These are phyloP conservation scores for Crassisporium funariophilum DNA, from an alignment of 768 basidiomycete species.

Conservation along the genomic window DNA sequence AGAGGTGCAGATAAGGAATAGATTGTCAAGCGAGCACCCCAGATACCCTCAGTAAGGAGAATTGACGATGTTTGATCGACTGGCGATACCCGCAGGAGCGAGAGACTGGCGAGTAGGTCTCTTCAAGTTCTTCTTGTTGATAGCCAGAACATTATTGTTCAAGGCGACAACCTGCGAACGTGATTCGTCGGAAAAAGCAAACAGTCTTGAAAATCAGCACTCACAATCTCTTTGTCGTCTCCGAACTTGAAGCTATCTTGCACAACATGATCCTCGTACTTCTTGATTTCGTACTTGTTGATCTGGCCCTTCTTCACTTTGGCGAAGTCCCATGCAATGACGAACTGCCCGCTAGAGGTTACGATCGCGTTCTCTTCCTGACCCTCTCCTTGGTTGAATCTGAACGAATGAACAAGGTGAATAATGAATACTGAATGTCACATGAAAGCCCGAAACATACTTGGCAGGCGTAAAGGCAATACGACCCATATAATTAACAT, in stretches of 20 bases:
- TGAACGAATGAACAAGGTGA: constrained; percentile 31
- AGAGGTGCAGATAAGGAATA: background rate
- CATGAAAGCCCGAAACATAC: constrained; percentile 39
- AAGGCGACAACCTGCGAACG: constrained; percentile 85
- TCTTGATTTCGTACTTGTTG: constrained; percentile 95
- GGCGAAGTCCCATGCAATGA: constrained; percentile 96
- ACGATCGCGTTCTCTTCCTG: constrained; percentile 94
- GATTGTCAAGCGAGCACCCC: background rate
- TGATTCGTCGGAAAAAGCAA: background rate
- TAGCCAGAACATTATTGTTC: constrained; percentile 88
- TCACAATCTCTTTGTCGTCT: constrained; percentile 93
- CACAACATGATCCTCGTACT: constrained; percentile 91
- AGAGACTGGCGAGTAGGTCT: constrained; percentile 80
- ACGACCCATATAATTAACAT: constrained; percentile 92
- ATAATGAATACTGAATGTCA: constrained; percentile 6
- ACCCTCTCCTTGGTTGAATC: constrained; percentile 90
- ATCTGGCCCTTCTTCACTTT: constrained; percentile 92
- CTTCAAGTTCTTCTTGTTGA: constrained; percentile 92
- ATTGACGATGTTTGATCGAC: constrained; percentile 70
- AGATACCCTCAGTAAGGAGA: constrained; percentile 49
- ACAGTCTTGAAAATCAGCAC: constrained; percentile 29
- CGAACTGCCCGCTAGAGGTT: constrained; percentile 89
- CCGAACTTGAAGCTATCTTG: constrained; percentile 99
- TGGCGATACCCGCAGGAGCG: constrained; percentile 42
- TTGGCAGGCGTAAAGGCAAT: constrained; percentile 93